phyloP scores from a whole-genome alignment of 805 yeast species.

The Priceomyces haplophilus region DNA sequence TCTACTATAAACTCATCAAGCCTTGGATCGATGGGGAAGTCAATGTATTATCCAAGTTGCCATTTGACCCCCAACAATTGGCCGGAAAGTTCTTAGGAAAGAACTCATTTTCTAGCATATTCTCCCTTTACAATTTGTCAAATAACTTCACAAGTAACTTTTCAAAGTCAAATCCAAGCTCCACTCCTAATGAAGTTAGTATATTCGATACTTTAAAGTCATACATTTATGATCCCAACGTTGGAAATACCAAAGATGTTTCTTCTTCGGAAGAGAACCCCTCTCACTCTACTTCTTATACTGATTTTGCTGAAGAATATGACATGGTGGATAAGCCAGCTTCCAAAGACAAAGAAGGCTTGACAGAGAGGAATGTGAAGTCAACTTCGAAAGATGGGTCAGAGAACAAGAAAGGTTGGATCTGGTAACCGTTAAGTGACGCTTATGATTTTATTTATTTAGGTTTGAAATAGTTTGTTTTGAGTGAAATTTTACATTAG shows the following conservation, averaged over 20 bases:
- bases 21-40: conserved; percentile 28
- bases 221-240: neutral
- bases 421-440: conserved; percentile 16
- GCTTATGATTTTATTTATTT: conserved; percentile 6
- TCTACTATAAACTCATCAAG: conserved; percentile 24
- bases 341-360: conserved; percentile 3
- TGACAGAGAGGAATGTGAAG: conserved; percentile 7
- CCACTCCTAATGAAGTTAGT: neutral
- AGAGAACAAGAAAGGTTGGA: conserved; percentile 17
- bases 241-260: neutral
- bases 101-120: neutral
- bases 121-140: neutral
- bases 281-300: conserved; percentile 5
- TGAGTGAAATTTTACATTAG: neutral
- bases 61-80: conserved; percentile 5
- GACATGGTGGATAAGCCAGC: conserved; percentile 41
- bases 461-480: neutral
- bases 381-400: neutral
- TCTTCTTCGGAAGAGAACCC: neutral
- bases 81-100: neutral
- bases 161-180: neutral
- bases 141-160: too few relatives aligned
- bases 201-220: conserved; percentile 1
- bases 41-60: conserved; percentile 3
- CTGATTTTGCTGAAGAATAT: conserved; percentile 31